Conservation (phyloP, 805 yeast species). For the Priceomyces medius region DNA sequence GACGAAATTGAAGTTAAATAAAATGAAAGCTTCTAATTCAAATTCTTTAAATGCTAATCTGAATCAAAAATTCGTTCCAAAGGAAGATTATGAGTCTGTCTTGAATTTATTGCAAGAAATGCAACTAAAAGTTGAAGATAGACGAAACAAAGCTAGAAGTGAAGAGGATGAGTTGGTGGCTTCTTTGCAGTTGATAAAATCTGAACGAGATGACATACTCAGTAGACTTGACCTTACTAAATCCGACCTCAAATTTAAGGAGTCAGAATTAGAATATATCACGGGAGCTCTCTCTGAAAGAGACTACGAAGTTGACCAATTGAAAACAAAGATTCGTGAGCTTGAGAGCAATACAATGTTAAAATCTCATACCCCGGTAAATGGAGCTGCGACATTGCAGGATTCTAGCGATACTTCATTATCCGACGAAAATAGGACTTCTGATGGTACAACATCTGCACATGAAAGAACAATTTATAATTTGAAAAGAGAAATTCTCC, state of each 20-base stretch:
- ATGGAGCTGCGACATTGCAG: background rate
- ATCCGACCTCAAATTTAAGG: constrained; percentile 4
- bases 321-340: constrained; percentile 15
- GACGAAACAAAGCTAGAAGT: background rate
- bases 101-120: constrained; percentile 9
- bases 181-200: background rate
- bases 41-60: background rate
- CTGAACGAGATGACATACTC: background rate
- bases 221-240: background rate
- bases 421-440: background rate
- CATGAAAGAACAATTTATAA: constrained; percentile 13
- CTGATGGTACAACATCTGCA: constrained; percentile 4
- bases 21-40: background rate
- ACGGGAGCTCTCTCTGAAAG: constrained; percentile 20
- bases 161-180: background rate
- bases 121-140: constrained; percentile 12
- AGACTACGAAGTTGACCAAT: constrained; percentile 19
- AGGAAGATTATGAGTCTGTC: constrained; percentile 8
- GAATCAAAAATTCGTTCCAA: background rate
- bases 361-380: background rate
- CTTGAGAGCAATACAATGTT: constrained; percentile 9
- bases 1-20: constrained; percentile 15
- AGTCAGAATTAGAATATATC: constrained; percentile 10
- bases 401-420: background rate
- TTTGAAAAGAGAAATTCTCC: constrained; percentile 16